Evolutionary conservation across 352 stramenopile species (phyloP).

Genomic region (Phytopythium montanum): DNA sequence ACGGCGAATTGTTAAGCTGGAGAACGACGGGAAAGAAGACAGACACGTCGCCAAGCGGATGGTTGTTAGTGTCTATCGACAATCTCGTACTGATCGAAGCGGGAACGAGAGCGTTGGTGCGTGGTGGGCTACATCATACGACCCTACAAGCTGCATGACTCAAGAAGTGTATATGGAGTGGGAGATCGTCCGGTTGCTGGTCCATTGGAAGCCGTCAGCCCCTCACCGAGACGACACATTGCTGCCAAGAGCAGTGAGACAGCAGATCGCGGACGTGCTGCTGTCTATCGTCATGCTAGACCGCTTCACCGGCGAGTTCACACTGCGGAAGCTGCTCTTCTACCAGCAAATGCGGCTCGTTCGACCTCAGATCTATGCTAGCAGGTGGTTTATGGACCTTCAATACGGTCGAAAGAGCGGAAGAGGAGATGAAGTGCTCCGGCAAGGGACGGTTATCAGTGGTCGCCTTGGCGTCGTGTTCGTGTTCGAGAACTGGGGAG

Average conservation of each 20-base stretch:
- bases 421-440: conserved; percentile 64
- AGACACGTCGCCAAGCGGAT: conserved; percentile 20
- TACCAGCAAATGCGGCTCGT: conserved; percentile 59
- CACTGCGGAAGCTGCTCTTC: conserved; percentile 61
- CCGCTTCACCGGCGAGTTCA: conserved; percentile 66
- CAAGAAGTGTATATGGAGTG: conserved; percentile 71
- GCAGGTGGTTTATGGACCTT: conserved; percentile 60
- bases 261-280: conserved; percentile 38
- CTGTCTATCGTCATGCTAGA: conserved; percentile 64
- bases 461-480: conserved; percentile 46
- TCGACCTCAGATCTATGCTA: conserved; percentile 44
- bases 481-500: conserved; percentile 79
- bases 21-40: conserved; percentile 14
- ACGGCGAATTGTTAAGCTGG: conserved; percentile 30
- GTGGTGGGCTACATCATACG: conserved; percentile 66
- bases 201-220: conserved; percentile 12
- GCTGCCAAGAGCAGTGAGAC: conserved; percentile 13
- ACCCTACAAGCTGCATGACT: conserved; percentile 25
- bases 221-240: conserved; percentile 12
- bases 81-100: background rate
- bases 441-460: conserved; percentile 43
- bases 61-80: conserved; percentile 32
- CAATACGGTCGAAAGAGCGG: conserved; percentile 54
- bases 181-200: conserved; percentile 59
- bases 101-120: background rate